Conservation (phyloP, 2,329 filamentous ascomycete species). For the Cladophialophora bantiana region DNA sequence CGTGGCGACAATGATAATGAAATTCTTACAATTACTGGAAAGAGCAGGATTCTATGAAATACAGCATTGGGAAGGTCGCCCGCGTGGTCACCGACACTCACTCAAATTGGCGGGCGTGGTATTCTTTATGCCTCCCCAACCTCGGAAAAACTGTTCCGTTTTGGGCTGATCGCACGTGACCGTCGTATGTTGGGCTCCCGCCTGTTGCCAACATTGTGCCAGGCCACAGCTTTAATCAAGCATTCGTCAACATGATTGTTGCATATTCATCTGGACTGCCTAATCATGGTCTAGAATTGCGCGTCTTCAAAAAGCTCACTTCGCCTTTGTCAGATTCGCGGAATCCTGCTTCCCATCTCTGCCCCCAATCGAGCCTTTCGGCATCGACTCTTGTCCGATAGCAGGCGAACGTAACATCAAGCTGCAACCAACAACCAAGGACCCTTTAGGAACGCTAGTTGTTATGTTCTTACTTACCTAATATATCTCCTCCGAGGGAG, state of each 20-base stretch:
- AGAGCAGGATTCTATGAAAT: too few relatives aligned
- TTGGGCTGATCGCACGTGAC: background rate
- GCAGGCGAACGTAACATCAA: too few relatives aligned
- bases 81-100: too few relatives aligned
- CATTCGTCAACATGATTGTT: background rate
- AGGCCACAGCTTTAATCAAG: background rate
- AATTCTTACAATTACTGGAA: too few relatives aligned
- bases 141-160: background rate
- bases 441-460: background rate
- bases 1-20: too few relatives aligned
- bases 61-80: too few relatives aligned
- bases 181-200: background rate
- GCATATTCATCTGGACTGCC: background rate
- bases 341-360: background rate
- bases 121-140: too few relatives aligned
- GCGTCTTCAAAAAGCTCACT: background rate
- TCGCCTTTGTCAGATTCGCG: background rate
- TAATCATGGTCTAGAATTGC: background rate
- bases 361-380: background rate
- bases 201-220: background rate
- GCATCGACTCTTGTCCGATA: too few relatives aligned
- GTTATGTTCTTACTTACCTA: background rate
- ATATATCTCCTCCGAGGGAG: slow-evolving; percentile 1
- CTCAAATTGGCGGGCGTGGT: too few relatives aligned
- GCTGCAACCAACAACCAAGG: background rate